A percentile compares a stretch with the other conserved stretches of the same genome.
Conservation (phyloP, 345 rosid genomes). For the Eutrema yunnanense region DNA sequence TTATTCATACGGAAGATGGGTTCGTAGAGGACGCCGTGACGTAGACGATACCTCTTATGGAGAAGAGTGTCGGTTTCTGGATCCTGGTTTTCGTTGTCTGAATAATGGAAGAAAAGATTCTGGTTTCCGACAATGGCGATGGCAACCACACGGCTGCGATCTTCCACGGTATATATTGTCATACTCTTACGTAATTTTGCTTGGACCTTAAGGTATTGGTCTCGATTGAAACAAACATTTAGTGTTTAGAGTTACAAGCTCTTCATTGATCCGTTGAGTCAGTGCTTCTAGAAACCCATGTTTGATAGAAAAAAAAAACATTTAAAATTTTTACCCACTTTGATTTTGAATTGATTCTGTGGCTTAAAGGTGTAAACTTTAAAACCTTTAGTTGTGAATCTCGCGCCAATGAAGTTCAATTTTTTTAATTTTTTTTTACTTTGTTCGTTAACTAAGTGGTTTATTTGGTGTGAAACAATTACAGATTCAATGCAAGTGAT, state of each 20-base stretch:
- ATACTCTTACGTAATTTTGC: neutral
- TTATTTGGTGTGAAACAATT: neutral
- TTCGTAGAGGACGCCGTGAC: conserved; percentile 22
- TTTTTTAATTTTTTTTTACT: neutral
- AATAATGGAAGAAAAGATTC: conserved; percentile 55
- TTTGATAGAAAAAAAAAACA: neutral
- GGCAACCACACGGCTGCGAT: conserved; percentile 76
- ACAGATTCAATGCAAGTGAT: conserved; percentile 71
- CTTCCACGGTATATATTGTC: conserved; percentile 52
- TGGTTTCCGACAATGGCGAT: conserved; percentile 70
- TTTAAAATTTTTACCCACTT: neutral
- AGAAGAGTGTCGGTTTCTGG: conserved; percentile 78
- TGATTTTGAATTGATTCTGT: neutral
- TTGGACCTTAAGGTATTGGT: conserved; percentile 17
- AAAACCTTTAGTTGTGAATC: neutral
- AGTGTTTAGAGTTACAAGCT: neutral
- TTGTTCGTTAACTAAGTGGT: neutral
- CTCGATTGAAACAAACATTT: neutral
- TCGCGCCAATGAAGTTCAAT: conserved; percentile 15
- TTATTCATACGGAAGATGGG: conserved; percentile 69
- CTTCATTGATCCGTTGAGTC: neutral
- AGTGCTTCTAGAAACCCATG: neutral
- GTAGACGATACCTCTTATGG: conserved; percentile 34
- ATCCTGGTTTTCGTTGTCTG: conserved; percentile 76
- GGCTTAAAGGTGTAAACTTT: conserved; percentile 7